Base-by-base conservation (phyloP, 306 rosid genomes). In the Sophora flavescens region DNA sequence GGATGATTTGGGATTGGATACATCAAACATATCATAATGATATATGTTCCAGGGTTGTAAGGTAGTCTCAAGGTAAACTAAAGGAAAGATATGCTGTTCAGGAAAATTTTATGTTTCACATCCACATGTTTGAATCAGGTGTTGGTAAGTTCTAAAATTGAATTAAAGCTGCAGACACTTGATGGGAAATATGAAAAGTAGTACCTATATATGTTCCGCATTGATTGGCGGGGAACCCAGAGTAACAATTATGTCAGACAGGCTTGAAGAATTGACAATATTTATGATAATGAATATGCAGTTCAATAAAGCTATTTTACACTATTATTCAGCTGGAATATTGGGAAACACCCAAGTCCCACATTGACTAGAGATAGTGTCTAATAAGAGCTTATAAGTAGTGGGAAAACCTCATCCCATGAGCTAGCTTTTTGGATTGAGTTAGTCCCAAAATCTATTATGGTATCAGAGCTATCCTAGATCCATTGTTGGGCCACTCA, bases 61-160 rank as follows among this genome's bases (percentile, higher is more conserved):
- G 47, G 51, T 57, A 65, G 44, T 75, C 50, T 32, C 16, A 66
- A 48, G 52, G 53, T 11, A 36, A 76, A 76, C 80, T 51, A 8
- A 52, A 17, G 8, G 10, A 52, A 64, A 64, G 30, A 76, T 76
- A 26, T 11, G 28, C 7, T 13, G 44, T 54, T 33, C 13, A 28
- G 15, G 10, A 32, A 48, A 41, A 65, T 70, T 68, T 14, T 57
- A 74, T 50, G 38, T 36, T 30, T 52, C 42, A 41, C 53, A 35
- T 30, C 44, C 33, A 18, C 45, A 3, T 50, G 80, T 44, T 58
- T 78, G n/a, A 12, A 66, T 15, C 35, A 59, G 58, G 44, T 38
- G 35, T 64, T 76, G 42, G 32, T 65, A 72, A 47, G 18, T 26
- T 61, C 30, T 66, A 72, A 59, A 67, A 8, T 60, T 32, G 44